Base-by-base conservation (phyloP, 768 basidiomycete genomes). In the Sistotremastrum suecicum region DNA sequence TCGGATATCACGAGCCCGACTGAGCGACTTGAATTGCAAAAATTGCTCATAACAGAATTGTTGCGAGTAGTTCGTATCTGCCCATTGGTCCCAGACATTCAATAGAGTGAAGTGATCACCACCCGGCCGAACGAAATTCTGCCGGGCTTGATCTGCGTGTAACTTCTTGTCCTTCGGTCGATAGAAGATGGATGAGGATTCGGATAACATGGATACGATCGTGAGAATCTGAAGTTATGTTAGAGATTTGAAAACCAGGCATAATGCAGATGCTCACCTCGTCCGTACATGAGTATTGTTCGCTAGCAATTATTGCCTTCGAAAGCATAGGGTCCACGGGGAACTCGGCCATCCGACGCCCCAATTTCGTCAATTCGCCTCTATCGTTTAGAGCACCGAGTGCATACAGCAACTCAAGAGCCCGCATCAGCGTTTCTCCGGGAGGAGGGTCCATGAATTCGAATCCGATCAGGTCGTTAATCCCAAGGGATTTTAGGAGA, bases 11-110 rank as follows among this genome's bases (percentile, higher is more conserved):
- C 95, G 80, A 0, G 95, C 94, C 36, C 95, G 76, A 55, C 82
- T 85, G 29, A 99, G 67, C 50, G 85, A 88, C 72, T 98, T 95
- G 72, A 82, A 91, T 59, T 94, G 92, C 42, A 95, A 63, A 66
- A 87, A 97, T 52, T 92, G 87, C 58, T 94, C 91, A 59, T 92
- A 95, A 56, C 89, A 92, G 65, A 89, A 95, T 55, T 92, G 88
- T 59, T 97, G 89, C 20, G 89, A 92, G 59, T 91, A 98, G 56
- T 90, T 90, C 28, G 92, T 88, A 51, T 99, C 95, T 12, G 86
- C 86, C 95, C 95, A 99, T 58, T 97, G 92, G 60, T 97, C 92
- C 84, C 91, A 98, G 8, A 98, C 89, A 59, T 98, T 98, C 30
- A 99, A 71, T 28, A 99, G 64, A 5, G 94, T 98, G 59, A 98